Conservation (phyloP, 495 filamentous ascomycete species). For the Penicillium cinerascens region DNA sequence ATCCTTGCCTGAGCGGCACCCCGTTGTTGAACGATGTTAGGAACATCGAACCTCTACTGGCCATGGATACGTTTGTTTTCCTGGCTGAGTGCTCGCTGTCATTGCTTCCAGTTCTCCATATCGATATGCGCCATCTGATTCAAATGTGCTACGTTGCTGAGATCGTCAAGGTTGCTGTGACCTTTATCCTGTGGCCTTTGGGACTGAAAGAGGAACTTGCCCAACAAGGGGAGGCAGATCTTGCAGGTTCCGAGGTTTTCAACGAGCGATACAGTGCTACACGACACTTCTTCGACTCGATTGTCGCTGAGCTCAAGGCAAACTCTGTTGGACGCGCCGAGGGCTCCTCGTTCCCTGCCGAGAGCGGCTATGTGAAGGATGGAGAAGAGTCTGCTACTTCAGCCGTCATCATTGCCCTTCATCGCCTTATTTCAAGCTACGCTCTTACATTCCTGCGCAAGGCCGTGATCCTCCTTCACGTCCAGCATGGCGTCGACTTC, state of each 20-base stretch:
- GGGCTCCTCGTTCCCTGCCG: constrained; percentile 39
- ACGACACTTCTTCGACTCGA: constrained; percentile 39
- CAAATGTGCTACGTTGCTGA: constrained; percentile 91
- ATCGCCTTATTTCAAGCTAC: constrained; percentile 66
- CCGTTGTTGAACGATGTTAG: constrained; percentile 43
- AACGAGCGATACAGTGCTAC: constrained; percentile 29
- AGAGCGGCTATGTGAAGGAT: constrained; percentile 43
- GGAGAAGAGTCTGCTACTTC: constrained; percentile 41
- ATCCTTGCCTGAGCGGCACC: constrained; percentile 41
- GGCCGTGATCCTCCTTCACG: constrained; percentile 74
- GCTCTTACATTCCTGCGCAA: constrained; percentile 90
- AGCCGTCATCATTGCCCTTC: constrained; percentile 41
- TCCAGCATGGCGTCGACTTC: constrained; percentile 85
- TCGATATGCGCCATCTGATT: constrained; percentile 79
- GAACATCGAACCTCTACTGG: constrained; percentile 63
- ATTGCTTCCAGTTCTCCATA: constrained; percentile 64
- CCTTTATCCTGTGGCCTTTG: constrained; percentile 43
- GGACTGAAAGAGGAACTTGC: constrained; percentile 41
- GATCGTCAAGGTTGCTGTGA: constrained; percentile 68
- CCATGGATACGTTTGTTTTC: constrained; percentile 81
- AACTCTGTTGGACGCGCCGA: constrained; percentile 44
- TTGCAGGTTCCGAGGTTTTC: constrained; percentile 27
- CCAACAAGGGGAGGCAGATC: constrained; percentile 30
- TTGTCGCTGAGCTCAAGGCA: constrained; percentile 41
- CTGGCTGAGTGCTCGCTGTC: constrained; percentile 69